phyloP scores from a whole-genome alignment of 345 rosid species.

The Melaleuca alternifolia region DNA sequence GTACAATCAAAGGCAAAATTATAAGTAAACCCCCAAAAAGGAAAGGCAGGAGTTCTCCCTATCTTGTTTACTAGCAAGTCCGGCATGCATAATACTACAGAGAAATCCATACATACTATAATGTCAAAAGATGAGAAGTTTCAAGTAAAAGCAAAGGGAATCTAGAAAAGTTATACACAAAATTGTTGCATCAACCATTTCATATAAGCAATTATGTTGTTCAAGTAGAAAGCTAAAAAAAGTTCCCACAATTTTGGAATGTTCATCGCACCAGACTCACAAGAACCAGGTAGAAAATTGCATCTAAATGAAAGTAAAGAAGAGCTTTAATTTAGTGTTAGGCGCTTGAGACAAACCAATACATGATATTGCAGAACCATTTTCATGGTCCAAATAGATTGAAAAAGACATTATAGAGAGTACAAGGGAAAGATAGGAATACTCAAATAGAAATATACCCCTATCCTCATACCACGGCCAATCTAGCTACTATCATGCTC shows the following conservation, averaged over 20 bases:
- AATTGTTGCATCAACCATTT: neutral
- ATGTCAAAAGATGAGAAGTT: neutral
- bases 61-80: neutral
- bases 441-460: neutral
- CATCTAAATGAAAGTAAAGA: neutral
- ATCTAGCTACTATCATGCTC: neutral
- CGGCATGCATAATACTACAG: neutral
- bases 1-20: slow-evolving; percentile 9
- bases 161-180: neutral
- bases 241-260: neutral
- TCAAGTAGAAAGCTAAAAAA: neutral
- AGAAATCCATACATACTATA: neutral
- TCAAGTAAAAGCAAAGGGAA: neutral
- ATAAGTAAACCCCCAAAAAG: neutral
- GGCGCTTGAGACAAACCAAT: neutral
- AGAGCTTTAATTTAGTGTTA: neutral
- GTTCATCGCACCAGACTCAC: neutral
- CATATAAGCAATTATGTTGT: neutral
- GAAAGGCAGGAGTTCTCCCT: neutral
- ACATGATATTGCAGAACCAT: neutral
- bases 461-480: neutral
- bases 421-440: neutral
- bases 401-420: neutral
- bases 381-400: neutral
- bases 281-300: neutral